These are phyloP conservation scores for Xylaria intraflava DNA, from an alignment of 495 filamentous ascomycete genomes.

Conservation along the genomic window DNA sequence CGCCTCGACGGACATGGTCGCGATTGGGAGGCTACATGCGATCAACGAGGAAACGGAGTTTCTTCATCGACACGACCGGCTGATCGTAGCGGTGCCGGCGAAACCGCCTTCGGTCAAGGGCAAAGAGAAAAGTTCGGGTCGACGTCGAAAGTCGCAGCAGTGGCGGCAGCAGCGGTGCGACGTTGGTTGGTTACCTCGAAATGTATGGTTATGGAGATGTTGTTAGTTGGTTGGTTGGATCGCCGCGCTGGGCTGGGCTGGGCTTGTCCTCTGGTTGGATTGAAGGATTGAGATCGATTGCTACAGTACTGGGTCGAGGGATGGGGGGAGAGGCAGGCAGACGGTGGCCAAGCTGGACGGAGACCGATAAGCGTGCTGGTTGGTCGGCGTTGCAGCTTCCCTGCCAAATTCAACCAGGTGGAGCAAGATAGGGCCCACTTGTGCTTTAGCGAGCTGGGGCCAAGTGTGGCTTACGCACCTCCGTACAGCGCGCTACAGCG, in stretches of 20 bases:
- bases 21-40: slow-evolving; percentile 26
- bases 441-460: neutral
- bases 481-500: too few relatives aligned
- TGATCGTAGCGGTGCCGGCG: slow-evolving; percentile 4
- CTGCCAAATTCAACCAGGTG: neutral
- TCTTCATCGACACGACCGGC: slow-evolving; percentile 9
- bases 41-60: slow-evolving; percentile 11
- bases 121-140: neutral
- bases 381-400: neutral
- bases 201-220: neutral
- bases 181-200: neutral
- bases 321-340: neutral
- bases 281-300: slow-evolving; percentile 2
- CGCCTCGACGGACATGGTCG: slow-evolving; percentile 26
- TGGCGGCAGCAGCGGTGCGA: slow-evolving; percentile 7
- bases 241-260: slow-evolving; percentile 4
- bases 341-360: neutral
- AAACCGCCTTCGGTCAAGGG: slow-evolving; percentile 2
- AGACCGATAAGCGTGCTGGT: neutral
- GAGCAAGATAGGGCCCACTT: neutral
- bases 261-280: slow-evolving; percentile 5
- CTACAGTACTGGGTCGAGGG: slow-evolving; percentile 7
- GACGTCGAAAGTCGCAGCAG: neutral
- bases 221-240: slow-evolving; percentile 1
- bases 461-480: neutral